Evolutionary conservation across 2,329 filamentous ascomycete genomes (phyloP).

Genomic region (Aspergillus luchuensis): DNA sequence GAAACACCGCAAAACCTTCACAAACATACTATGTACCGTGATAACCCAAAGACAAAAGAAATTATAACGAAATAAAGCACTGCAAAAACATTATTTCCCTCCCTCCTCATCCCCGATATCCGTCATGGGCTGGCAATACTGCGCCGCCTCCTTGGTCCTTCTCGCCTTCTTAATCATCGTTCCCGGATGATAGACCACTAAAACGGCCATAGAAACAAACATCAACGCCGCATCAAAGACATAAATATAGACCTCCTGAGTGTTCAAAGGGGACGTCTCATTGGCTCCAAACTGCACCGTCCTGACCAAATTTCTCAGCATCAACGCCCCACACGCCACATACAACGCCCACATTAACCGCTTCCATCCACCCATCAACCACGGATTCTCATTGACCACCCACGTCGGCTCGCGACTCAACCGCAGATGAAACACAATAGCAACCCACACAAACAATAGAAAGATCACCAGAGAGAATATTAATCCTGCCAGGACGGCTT

Average conservation of each 20-base stretch:
- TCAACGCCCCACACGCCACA: conserved; percentile 26
- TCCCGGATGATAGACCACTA: conserved; percentile 31
- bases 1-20: too few species aligned
- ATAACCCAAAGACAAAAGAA: too few species aligned
- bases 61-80: too few species aligned
- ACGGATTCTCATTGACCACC: conserved; percentile 17
- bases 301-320: conserved; percentile 33
- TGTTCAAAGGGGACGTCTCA: conserved; percentile 19
- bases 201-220: conserved; percentile 24
- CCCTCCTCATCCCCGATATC: too few species aligned
- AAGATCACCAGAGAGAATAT: conserved; percentile 35
- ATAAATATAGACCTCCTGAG: conserved; percentile 34
- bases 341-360: conserved; percentile 33
- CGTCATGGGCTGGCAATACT: too few species aligned
- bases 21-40: too few species aligned
- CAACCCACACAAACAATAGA: conserved; percentile 29
- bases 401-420: conserved; percentile 20
- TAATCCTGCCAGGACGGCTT: conserved; percentile 32
- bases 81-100: too few species aligned
- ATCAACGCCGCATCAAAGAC: conserved; percentile 37
- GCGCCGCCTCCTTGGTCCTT: neutral
- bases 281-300: conserved; percentile 32
- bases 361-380: conserved; percentile 24
- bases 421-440: conserved; percentile 27
- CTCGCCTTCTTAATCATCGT: conserved; percentile 8